Evolutionary conservation across 805 yeast species (phyloP), one percentile per base, ranked within the genome.

Genomic region (Sugiyamaella americana): DNA sequence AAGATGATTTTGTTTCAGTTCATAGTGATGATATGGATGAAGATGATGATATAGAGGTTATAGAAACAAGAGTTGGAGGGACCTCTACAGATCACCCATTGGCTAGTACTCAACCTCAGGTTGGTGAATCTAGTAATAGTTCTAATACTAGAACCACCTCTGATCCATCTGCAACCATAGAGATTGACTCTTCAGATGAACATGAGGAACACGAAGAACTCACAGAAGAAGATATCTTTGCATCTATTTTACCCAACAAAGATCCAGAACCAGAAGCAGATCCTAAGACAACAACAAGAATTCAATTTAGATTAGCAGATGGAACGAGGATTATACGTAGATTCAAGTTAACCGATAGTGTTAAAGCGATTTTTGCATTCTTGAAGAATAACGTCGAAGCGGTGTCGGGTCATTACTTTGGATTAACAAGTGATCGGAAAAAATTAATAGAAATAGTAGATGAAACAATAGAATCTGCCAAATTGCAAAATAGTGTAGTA

Each of bases 301-400:
- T 93, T 21, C 98, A 93, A 65, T 75, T 93, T n/a, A 73, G 96
- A 49, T 75, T 86, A 23, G 93, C 89, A 16, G 87, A 82, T 57
- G 97, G 98, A n/a, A 75, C 80, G 40, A 72, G 97, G 48, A 67
- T 82, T 10, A 82, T 91, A 8, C 82, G 87, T 50, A 75, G 86
- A 48, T 84, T 91, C 55, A 65, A 66, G 5, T 58, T 75, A 8
- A 62, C 67, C 2, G 95, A 85, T 53, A 68, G 73, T 2, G 87
- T 93, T 0, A 49, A 69, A 2, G 63, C 61, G 1, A 62, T 93
- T 1, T 93, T 75, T 62, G 82, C 79, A 55, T 78, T 76, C 60
- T 75, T 84, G 21, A 91, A 91, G 63, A 68, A 67, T 34, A 74
- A 76, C 5, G 67, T 84, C 35, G 71, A 70, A 3, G 69, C 66